Evolutionary conservation across 805 yeast genomes (phyloP).

Genomic region (Teunomyces atbi): DNA sequence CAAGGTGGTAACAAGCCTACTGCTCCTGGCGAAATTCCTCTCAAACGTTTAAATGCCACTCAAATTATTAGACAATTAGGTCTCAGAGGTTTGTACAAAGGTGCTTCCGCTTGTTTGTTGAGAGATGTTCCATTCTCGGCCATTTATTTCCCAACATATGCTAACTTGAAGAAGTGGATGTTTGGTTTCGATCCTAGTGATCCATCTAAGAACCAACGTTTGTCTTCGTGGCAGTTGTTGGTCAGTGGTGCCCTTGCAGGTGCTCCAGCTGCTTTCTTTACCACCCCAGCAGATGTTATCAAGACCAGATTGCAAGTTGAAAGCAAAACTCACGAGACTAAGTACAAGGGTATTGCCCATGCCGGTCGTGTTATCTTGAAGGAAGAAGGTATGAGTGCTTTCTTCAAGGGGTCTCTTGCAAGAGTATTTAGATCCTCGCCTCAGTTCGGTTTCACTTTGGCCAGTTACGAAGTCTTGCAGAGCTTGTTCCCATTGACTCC

Average conservation of each 20-base stretch:
- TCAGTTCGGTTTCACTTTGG: conserved; percentile 95
- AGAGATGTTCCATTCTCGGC: conserved; percentile 98
- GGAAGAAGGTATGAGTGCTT: conserved; percentile 83
- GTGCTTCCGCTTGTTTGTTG: conserved; percentile 84
- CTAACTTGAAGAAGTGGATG: conserved; percentile 79
- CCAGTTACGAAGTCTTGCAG: conserved; percentile 93
- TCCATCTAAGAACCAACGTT: conserved; percentile 48
- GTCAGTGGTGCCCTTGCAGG: conserved; percentile 94
- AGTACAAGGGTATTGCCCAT: conserved; percentile 73
- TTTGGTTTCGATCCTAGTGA: conserved; percentile 79
- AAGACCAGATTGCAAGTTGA: conserved; percentile 92
- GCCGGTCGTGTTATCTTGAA: conserved; percentile 70
- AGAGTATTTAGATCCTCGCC: conserved; percentile 94
- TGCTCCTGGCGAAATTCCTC: conserved; percentile 40
- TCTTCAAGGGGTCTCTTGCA: conserved; percentile 96
- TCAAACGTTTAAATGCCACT: conserved; percentile 53
- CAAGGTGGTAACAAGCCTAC: conserved; percentile 65
- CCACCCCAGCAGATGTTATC: conserved; percentile 96
- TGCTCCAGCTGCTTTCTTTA: conserved; percentile 94
- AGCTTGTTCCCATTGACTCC: conserved; percentile 68
- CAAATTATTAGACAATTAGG: conserved; percentile 79
- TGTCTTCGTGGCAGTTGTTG: conserved; percentile 81
- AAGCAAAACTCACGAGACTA: conserved; percentile 70
- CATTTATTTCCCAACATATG: conserved; percentile 95
- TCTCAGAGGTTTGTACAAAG: conserved; percentile 81